Percentiles rank a stretch among this genome's conserved stretches.
These are phyloP conservation scores for Cucurbita pepo DNA, from an alignment of 306 rosid species.

Conservation along the genomic window DNA sequence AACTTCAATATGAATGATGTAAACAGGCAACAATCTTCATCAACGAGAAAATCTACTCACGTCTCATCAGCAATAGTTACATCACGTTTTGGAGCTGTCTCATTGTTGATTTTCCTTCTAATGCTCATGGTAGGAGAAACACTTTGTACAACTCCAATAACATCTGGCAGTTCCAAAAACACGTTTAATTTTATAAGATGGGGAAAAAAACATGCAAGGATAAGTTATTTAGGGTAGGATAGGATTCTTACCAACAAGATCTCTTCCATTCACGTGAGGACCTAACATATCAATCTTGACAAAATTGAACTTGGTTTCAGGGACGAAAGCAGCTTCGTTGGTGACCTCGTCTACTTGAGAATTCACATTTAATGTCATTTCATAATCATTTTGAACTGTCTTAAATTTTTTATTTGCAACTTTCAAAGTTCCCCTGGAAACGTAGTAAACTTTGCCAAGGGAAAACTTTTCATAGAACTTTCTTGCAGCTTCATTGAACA, in stretches of 20 bases:
- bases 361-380: conserved; percentile 71
- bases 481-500: conserved; percentile 86
- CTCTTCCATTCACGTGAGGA: conserved; percentile 52
- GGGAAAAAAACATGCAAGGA: not conserved
- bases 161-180: conserved; percentile 29
- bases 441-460: conserved; percentile 73
- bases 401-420: conserved; percentile 86
- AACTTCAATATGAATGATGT: not conserved
- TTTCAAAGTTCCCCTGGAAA: conserved; percentile 64
- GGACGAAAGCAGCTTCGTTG: conserved; percentile 55
- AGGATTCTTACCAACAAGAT: conserved; percentile 60
- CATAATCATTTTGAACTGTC: conserved; percentile 85
- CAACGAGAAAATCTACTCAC: conserved; percentile 17
- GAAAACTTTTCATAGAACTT: conserved; percentile 69
- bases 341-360: conserved; percentile 85
- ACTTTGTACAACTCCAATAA: conserved; percentile 69
- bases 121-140: conserved; percentile 85
- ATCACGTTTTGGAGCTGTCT: conserved; percentile 75
- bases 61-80: conserved; percentile 84
- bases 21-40: not conserved
- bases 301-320: conserved; percentile 61
- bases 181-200: not conserved
- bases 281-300: conserved; percentile 77
- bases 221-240: not conserved
- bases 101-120: conserved; percentile 68